Conservation (phyloP, 2,329 filamentous ascomycete genomes). For the Aureobasidium sp. region DNA sequence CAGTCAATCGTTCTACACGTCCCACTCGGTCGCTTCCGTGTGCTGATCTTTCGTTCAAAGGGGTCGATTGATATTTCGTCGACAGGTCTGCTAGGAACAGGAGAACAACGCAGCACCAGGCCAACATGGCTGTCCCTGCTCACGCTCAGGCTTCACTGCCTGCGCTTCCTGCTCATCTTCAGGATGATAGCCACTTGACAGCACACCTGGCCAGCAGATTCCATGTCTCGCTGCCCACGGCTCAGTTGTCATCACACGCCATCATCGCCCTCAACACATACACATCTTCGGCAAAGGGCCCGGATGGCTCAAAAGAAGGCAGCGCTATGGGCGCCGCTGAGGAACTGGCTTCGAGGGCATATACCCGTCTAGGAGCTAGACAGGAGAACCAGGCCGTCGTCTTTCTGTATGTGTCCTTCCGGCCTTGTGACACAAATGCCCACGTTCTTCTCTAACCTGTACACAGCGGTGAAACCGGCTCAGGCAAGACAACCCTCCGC, state of each 20-base stretch:
- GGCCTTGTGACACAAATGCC: conserved; percentile 3
- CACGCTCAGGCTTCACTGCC: conserved; percentile 82
- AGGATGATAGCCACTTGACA: conserved; percentile 70
- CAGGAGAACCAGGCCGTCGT: conserved; percentile 90
- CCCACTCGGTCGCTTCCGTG: not conserved
- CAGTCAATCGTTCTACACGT: not conserved
- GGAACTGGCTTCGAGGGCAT: conserved; percentile 81
- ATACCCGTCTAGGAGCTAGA: conserved; percentile 72
- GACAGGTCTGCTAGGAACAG: conserved; percentile 47
- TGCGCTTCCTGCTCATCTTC: conserved; percentile 72
- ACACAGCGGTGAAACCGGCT: conserved; percentile 80
- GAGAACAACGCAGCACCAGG: conserved; percentile 6
- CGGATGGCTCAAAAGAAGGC: conserved; percentile 83
- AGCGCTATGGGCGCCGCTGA: conserved; percentile 89
- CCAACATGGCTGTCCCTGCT: conserved; percentile 32
- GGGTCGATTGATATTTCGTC: conserved; percentile 51
- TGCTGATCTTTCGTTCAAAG: conserved; percentile 39
- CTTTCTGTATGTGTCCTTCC: conserved; percentile 62
- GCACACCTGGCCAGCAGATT: conserved; percentile 81
- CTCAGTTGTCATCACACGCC: conserved; percentile 81
- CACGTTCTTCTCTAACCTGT: conserved; percentile 14
- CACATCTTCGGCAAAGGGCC: conserved; percentile 75
- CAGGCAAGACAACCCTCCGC: conserved; percentile 90
- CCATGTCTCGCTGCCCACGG: conserved; percentile 82
- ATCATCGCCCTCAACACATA: conserved; percentile 93